Evolutionary conservation across 2,329 filamentous ascomycete genomes (phyloP).

Genomic region (Drechslerella dactyloides): DNA sequence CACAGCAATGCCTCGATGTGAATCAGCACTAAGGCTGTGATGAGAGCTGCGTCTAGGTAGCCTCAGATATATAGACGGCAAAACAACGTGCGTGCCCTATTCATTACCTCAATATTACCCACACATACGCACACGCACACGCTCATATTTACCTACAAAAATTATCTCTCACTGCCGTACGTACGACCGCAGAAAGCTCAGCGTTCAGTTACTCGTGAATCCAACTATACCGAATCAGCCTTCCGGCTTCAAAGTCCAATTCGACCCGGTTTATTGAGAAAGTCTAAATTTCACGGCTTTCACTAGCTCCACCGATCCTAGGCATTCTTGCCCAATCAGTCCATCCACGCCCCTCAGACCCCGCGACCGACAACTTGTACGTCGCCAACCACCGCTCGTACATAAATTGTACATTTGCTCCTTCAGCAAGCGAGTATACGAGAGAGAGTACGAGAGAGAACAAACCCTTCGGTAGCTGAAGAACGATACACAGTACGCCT

Average conservation of each 20-base stretch:
- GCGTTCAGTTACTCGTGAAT: no score
- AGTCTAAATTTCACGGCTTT: neutral
- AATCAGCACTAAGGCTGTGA: neutral
- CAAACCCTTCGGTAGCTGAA: no score
- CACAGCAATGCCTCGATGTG: constrained; percentile 28
- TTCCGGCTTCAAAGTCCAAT: no score
- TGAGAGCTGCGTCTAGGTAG: neutral
- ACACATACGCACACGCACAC: no score
- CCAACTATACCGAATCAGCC: no score
- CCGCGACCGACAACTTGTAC: neutral
- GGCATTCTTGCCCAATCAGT: neutral
- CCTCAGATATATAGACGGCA: no score
- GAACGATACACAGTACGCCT: no score
- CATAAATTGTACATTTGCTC: neutral
- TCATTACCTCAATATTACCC: no score
- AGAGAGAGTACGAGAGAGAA: neutral
- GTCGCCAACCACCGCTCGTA: neutral
- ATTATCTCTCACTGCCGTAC: no score
- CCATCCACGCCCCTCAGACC: neutral
- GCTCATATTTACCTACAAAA: no score
- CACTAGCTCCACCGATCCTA: neutral
- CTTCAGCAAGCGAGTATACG: neutral
- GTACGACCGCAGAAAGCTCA: no score
- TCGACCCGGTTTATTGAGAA: neutral
- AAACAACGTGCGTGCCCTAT: no score